Conservation (phyloP, 2,329 filamentous ascomycete species). For the Aureobasidium subglaciale region DNA sequence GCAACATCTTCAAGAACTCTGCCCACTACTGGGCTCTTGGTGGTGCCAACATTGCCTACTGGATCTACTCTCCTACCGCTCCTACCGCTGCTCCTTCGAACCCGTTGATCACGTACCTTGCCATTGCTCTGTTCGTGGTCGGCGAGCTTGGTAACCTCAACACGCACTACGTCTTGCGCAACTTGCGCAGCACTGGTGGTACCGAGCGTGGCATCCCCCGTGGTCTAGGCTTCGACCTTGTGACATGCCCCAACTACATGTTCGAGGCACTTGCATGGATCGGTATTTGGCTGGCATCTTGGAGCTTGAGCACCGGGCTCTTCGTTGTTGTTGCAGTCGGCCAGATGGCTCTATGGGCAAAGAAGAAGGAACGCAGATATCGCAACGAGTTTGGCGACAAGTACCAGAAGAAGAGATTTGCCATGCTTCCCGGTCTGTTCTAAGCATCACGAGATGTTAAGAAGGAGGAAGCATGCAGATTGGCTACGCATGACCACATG, state of each 20-base stretch:
- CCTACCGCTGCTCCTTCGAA: constrained; percentile 48
- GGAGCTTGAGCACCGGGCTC: constrained; percentile 68
- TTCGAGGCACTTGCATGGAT: constrained; percentile 86
- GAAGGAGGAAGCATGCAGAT: background rate
- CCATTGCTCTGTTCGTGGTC: constrained; percentile 64
- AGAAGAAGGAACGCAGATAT: constrained; percentile 86
- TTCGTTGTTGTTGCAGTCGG: constrained; percentile 66
- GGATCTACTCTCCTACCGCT: constrained; percentile 72
- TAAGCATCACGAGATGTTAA: constrained; percentile 29
- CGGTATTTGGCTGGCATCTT: constrained; percentile 70
- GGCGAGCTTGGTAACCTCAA: constrained; percentile 75
- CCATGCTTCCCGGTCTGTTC: constrained; percentile 71
- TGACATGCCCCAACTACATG: constrained; percentile 97
- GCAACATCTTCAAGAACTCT: constrained; percentile 92
- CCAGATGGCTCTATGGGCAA: constrained; percentile 83
- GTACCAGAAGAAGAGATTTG: constrained; percentile 90
- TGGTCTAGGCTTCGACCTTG: constrained; percentile 75
- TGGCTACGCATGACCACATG: too few species aligned
- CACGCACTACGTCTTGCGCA: constrained; percentile 71
- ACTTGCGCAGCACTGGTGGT: constrained; percentile 68
- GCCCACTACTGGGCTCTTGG: constrained; percentile 87
- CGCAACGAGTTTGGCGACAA: constrained; percentile 84
- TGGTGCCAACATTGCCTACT: constrained; percentile 74
- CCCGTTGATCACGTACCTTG: constrained; percentile 54
- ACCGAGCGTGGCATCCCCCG: constrained; percentile 82